Conservation (phyloP, 768 basidiomycete genomes). For the Boletus vinaceobasis region DNA sequence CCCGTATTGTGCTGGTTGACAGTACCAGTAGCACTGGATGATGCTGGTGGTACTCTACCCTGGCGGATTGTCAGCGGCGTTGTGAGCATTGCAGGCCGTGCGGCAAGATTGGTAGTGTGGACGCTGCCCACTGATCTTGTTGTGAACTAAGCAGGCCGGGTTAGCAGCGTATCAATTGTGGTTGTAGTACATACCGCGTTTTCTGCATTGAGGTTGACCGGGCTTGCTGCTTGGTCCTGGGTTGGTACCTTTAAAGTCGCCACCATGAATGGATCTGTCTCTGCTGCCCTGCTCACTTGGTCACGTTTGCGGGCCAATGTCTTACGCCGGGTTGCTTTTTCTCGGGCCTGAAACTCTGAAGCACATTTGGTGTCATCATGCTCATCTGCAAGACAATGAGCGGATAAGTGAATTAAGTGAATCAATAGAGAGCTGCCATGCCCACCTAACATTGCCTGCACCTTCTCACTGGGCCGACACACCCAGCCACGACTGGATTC, state of each 20-base stretch:
- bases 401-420: too few species aligned
- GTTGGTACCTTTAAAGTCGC: neutral
- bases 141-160: neutral
- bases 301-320: too few species aligned
- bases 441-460: neutral
- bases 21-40: neutral
- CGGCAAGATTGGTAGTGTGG: neutral
- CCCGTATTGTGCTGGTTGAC: neutral
- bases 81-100: neutral
- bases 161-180: neutral
- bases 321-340: too few species aligned
- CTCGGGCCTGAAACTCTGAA: too few species aligned
- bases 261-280: too few species aligned
- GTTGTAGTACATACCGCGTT: neutral
- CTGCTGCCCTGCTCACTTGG: too few species aligned
- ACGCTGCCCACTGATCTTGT: neutral
- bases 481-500: neutral
- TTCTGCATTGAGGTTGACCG: neutral
- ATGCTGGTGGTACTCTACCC: neutral
- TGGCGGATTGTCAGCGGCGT: neutral
- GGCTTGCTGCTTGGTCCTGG: neutral
- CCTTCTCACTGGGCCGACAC: neutral
- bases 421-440: neutral
- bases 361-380: neutral
- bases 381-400: neutral